Evolutionary conservation across 2,329 filamentous ascomycete species (phyloP), one percentile per base, ranked within the genome.

Genomic region (Trichoderma sp.): DNA sequence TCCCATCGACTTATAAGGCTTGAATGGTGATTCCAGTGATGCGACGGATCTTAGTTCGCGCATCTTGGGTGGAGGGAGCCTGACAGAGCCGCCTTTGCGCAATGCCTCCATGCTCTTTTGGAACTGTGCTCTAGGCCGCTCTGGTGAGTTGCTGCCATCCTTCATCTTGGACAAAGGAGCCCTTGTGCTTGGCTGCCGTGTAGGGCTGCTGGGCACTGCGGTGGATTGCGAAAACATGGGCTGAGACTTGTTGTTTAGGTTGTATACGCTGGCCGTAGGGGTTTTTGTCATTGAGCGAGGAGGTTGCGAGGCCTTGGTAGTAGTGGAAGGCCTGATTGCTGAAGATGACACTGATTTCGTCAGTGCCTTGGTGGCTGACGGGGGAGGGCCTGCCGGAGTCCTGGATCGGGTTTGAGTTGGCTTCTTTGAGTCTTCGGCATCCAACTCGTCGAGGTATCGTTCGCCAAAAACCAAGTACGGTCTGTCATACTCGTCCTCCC

Each of bases 381-480:
- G 83, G 5, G 88, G 84, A 51, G 84, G 83, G 2, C 85, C 87
- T 4, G 88, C 90, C 1, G 92, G 93, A 10, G 93, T 96, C 81
- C 94, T 97, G 24, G 91, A 88, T 16, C 90, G 76, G 2, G 76
- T 68, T 0, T 76, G 89, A 16, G 87, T 16, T n/a, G 84, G 85
- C 71, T 86, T 86, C 72, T 83, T 87, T 13, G 85, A 59, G 30
- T 89, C 86, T 18, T 85, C 84, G 13, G 84, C 85, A 61, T 93
- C 91, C n/a, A 98, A 82, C 69, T 91, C 87, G 72, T 98, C 94
- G 43, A 99, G 85, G 76, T 97, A 99, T 72, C 93, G 87, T 76
- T 97, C 91, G 34, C 96, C 96, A 73, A 96, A 93, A 16, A 99
- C 94, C 56, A 96, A 84, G 84, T 99, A 99, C 4, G 94, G 93